A percentile compares a stretch with the other conserved stretches of the same genome.
Evolutionary conservation across 2,329 filamentous ascomycete species (phyloP).

Genomic region (Nemania abortiva): DNA sequence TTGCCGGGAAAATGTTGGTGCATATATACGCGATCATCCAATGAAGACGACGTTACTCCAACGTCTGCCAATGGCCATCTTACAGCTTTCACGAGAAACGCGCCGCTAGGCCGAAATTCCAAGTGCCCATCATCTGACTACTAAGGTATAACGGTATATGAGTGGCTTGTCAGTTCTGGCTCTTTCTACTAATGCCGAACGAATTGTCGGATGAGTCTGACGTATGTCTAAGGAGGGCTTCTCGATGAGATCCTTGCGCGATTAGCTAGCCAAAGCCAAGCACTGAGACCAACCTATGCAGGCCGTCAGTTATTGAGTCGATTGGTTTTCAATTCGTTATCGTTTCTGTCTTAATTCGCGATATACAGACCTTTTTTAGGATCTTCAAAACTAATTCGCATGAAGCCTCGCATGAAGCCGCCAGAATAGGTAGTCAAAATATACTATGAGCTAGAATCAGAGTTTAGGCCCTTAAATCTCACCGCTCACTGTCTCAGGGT

Average conservation of each 20-base stretch:
- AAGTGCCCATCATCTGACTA: no score
- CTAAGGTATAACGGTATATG: no score
- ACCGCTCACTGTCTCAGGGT: background rate
- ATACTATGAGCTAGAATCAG: background rate
- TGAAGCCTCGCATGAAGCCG: background rate
- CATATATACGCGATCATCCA: constrained; percentile 16
- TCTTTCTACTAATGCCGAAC: background rate
- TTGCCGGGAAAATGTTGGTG: background rate
- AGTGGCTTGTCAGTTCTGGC: no score
- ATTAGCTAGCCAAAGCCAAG: constrained; percentile 1
- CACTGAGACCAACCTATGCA: background rate
- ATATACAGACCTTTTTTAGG: background rate
- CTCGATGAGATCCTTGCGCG: background rate
- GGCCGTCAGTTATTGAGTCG: background rate
- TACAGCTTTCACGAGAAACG: background rate
- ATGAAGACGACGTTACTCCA: background rate
- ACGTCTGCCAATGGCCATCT: background rate
- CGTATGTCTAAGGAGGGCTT: background rate
- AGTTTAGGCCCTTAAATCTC: background rate
- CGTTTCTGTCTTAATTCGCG: background rate
- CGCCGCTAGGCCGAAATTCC: background rate
- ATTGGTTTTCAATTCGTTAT: background rate
- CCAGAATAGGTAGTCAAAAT: background rate
- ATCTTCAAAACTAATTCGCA: background rate
- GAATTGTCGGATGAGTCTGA: background rate